Conservation (phyloP, 148 eudicot genomes). For the Salicornia ramosissima region DNA sequence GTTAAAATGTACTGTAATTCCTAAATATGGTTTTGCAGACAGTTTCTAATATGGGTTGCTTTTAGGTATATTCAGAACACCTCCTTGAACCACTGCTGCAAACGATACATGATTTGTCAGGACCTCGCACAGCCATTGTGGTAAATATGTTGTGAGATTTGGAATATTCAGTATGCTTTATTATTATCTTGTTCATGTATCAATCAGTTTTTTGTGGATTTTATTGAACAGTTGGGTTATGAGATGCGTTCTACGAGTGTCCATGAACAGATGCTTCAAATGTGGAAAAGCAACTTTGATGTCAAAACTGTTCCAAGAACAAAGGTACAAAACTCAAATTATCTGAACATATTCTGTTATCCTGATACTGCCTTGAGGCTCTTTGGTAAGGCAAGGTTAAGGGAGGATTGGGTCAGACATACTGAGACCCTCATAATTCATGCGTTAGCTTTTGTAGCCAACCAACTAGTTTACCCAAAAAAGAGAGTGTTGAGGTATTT, state of each 20-base stretch:
- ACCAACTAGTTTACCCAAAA: neutral
- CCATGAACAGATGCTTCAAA: constrained; percentile 79
- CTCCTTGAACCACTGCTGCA: constrained; percentile 77
- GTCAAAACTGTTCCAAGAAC: constrained; percentile 72
- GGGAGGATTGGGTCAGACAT: neutral
- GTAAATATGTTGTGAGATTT: constrained; percentile 33
- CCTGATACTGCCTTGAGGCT: neutral
- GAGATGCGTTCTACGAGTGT: constrained; percentile 93
- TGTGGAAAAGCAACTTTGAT: constrained; percentile 77
- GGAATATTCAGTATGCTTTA: neutral
- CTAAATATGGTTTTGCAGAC: neutral
- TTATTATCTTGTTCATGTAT: neutral
- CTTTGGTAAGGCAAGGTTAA: neutral
- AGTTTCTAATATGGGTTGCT: neutral
- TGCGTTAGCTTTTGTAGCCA: neutral
- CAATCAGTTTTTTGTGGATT: neutral
- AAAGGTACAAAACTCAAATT: constrained; percentile 44
- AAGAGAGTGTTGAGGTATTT: neutral
- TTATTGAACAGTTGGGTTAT: constrained; percentile 58
- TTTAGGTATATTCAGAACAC: constrained; percentile 91
- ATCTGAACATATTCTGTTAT: neutral
- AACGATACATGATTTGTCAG: constrained; percentile 75
- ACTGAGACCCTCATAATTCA: neutral
- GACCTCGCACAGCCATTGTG: constrained; percentile 76
- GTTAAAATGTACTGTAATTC: neutral